Evolutionary conservation across 176 grass and related monocot species (phyloP), one percentile per base, ranked within the genome.

Genomic region (Carex pumila): DNA sequence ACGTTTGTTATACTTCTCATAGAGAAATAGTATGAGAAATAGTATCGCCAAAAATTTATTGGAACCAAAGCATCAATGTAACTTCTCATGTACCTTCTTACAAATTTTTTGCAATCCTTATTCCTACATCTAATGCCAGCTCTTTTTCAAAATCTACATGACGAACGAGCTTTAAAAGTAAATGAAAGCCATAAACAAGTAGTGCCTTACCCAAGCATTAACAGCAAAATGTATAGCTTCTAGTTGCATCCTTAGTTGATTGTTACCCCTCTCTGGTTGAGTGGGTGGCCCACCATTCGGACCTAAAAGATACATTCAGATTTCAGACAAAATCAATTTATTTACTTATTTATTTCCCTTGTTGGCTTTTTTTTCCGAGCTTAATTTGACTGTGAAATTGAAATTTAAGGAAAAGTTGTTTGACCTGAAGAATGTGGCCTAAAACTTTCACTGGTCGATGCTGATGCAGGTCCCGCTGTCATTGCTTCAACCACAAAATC

Each of bases 221-320:
- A 94, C 83, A 93, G 93, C 84, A 87, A 95, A 95, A 71, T 90
- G 86, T 85, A 98, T 90, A 79, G 93, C 88, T 41, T 85, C 83
- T 73, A 86, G 75, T 82, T 98, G 89, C 39, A 93, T 71, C 79
- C 80, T 47, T 85, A 93, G 83, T 49, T 92, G 88, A 85, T 85
- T 89, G 86, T 85, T 91, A 84, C 72, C 88, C 84, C 87, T 91
- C 12, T 88, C 85, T 68, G 78, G 17, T 84, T 55, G 79, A 65
- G 80, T 47, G 61, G 85, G 32, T 87, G 89, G 83, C 73, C 86
- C 90, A 8, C 86, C 59, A 86, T 54, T 85, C 80, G 89, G 86
- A 81, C 85, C 96, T 98, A 80, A 82, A 82, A 19, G 47, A 89
- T 36, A 17, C 61, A 47, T 85, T 79, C 54, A 86, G 61, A 83